Evolutionary conservation across 2,329 filamentous ascomycete species (phyloP).

Genomic region (Paracoccidioides brasiliensis): DNA sequence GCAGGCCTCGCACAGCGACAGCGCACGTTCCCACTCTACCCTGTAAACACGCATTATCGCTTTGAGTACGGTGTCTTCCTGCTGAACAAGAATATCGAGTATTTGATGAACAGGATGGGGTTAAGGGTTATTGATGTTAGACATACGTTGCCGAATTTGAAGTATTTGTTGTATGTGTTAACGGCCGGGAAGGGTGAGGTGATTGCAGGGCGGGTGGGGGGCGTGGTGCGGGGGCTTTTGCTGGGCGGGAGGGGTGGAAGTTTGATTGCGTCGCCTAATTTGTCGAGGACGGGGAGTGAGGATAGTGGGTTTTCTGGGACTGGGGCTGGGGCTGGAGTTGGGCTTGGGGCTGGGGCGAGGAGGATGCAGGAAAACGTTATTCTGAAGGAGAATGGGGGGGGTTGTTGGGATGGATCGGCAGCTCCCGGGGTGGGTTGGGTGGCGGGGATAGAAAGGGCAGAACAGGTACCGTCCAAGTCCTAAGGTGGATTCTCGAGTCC

Average conservation of each 20-base stretch:
- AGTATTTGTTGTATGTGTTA: slow-evolving; percentile 81
- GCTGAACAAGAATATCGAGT: slow-evolving; percentile 90
- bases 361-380: slow-evolving; percentile 4
- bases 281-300: slow-evolving; percentile 28
- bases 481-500: too few species aligned
- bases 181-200: slow-evolving; percentile 60
- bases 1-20: slow-evolving; percentile 43
- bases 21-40: slow-evolving; percentile 68
- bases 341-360: not conserved
- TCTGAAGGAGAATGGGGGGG: not conserved
- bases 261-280: slow-evolving; percentile 23
- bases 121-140: slow-evolving; percentile 77
- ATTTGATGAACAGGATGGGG: slow-evolving; percentile 50
- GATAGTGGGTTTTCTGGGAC: slow-evolving; percentile 19
- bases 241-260: slow-evolving; percentile 5
- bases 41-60: slow-evolving; percentile 64
- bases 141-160: slow-evolving; percentile 84
- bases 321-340: slow-evolving; percentile 21
- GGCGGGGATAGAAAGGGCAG: too few species aligned
- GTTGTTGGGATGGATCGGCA: not conserved
- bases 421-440: not conserved
- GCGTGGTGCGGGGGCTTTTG: slow-evolving; percentile 37
- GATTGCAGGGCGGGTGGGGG: slow-evolving; percentile 42
- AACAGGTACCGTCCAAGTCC: too few species aligned
- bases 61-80: slow-evolving; percentile 95